phyloP scores from a whole-genome alignment of 1,139 yeast genomes.

The Blastobotrys malaysiensis region DNA sequence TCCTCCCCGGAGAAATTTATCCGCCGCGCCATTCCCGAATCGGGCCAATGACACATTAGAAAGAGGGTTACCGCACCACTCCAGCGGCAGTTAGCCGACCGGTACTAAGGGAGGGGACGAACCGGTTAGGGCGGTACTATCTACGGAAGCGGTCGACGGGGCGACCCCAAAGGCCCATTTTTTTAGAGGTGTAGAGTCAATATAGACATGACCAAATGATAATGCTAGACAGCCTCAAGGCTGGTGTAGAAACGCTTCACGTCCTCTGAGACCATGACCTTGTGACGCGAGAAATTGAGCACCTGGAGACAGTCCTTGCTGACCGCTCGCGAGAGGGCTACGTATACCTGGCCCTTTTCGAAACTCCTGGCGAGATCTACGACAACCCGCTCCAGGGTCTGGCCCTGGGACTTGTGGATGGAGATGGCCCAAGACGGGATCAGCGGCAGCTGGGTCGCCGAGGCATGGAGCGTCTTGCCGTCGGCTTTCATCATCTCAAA shows the following conservation, averaged over 20 bases:
- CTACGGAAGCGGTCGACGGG: too few relatives aligned
- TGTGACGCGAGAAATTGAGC: constrained; percentile 56
- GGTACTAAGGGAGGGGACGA: background rate
- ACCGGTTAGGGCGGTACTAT: too few relatives aligned
- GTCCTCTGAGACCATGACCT: constrained; percentile 57
- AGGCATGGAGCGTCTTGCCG: constrained; percentile 74
- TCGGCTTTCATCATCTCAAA: constrained; percentile 80
- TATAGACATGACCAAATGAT: too few relatives aligned
- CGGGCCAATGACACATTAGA: background rate
- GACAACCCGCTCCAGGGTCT: constrained; percentile 70
- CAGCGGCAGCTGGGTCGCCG: constrained; percentile 67
- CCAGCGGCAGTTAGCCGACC: background rate
- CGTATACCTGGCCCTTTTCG: constrained; percentile 85
- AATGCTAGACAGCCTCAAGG: constrained; percentile 23
- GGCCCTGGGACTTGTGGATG: constrained; percentile 90
- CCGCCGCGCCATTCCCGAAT: background rate
- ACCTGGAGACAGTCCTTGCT: constrained; percentile 69
- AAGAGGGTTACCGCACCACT: background rate
- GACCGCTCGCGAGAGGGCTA: constrained; percentile 86
- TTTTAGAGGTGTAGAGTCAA: too few relatives aligned
- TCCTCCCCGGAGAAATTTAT: background rate
- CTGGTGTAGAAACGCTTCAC: constrained; percentile 64
- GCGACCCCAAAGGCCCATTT: too few relatives aligned
- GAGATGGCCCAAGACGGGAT: constrained; percentile 85
- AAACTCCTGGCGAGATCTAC: constrained; percentile 68